Percentiles rank a stretch among this genome's conserved stretches.
These are phyloP conservation scores for Alternaria brassicae DNA, from an alignment of 2,329 filamentous ascomycete species.

Conservation along the genomic window DNA sequence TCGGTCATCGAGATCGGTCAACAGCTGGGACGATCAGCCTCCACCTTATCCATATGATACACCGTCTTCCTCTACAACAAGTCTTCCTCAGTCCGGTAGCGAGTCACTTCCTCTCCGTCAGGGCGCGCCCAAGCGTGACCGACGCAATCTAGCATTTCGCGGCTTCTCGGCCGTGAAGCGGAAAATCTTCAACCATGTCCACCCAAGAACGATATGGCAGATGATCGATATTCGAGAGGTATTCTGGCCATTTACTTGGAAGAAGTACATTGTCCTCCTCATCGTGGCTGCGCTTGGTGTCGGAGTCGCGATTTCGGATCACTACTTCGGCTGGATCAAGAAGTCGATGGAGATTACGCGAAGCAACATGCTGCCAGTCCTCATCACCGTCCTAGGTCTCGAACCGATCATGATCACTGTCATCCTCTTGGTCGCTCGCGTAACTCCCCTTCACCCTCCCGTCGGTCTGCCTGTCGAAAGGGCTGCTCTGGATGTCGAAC, in stretches of 20 bases:
- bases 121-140: background rate
- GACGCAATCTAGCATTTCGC: background rate
- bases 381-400: conserved; percentile 17
- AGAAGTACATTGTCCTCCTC: conserved; percentile 20
- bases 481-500: background rate
- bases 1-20: background rate
- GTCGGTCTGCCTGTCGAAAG: background rate
- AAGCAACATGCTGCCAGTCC: conserved; percentile 26
- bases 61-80: background rate
- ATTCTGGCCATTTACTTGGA: conserved; percentile 26
- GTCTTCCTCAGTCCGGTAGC: background rate
- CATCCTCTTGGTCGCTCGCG: conserved; percentile 4
- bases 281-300: conserved; percentile 15
- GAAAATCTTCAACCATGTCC: conserved; percentile 10
- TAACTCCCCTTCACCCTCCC: conserved; percentile 3
- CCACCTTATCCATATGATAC: background rate
- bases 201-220: conserved; percentile 14
- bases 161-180: background rate
- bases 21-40: background rate
- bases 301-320: conserved; percentile 18
- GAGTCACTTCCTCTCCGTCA: conserved; percentile 6
- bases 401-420: conserved; percentile 24
- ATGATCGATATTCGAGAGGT: conserved; percentile 19
- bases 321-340: conserved; percentile 21
- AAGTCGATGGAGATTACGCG: conserved; percentile 24